Percentiles rank a stretch among this genome's conserved stretches.
phyloP scores from a whole-genome alignment of 2,329 filamentous ascomycete species.

The Lachnellula hyalina region DNA sequence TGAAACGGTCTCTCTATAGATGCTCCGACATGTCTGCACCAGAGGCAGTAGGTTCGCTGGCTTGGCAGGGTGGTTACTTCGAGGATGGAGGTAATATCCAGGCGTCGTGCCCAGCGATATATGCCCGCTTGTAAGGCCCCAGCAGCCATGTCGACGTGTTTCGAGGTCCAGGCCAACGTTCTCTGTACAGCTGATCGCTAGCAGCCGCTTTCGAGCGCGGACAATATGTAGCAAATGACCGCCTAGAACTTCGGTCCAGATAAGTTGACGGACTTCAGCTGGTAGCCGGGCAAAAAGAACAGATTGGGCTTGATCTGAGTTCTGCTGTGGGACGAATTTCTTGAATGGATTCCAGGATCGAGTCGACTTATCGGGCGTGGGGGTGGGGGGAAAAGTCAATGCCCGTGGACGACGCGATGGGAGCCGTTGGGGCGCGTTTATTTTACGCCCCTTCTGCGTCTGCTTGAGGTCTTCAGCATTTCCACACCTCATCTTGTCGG shows the following conservation, averaged over 20 bases:
- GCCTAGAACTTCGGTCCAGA: background rate
- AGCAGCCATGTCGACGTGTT: background rate
- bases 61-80: background rate
- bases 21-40: background rate
- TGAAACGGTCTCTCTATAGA: background rate
- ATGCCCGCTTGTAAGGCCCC: background rate
- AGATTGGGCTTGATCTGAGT: background rate
- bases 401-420: background rate
- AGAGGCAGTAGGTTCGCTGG: background rate
- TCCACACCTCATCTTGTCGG: background rate
- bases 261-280: background rate
- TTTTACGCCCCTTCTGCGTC: background rate
- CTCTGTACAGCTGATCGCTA: background rate
- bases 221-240: background rate
- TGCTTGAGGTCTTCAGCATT: background rate
- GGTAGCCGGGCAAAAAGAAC: background rate
- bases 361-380: background rate
- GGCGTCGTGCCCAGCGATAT: background rate
- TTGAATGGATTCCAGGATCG: background rate
- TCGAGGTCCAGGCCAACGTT: background rate
- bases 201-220: background rate
- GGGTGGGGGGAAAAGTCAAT: background rate
- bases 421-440: background rate
- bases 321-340: background rate
- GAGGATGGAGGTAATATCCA: background rate